Evolutionary conservation across 306 rosid species (phyloP).

Genomic region (Calophaca sinica): DNA sequence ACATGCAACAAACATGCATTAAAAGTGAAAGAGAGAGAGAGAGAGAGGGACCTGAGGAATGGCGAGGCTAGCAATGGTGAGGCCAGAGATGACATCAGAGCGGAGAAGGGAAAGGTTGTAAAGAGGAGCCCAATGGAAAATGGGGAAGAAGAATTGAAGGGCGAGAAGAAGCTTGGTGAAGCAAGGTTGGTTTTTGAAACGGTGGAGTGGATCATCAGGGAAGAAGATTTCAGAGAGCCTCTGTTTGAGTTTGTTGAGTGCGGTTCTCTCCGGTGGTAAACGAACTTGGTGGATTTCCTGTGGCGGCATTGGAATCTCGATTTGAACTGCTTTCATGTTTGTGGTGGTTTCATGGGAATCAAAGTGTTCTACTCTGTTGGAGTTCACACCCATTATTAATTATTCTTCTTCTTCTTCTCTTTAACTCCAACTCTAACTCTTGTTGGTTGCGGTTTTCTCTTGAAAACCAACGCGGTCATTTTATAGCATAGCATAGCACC

Average conservation of each 20-base stretch:
- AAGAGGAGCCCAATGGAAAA: constrained; percentile 80
- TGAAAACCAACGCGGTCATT: constrained; percentile 44
- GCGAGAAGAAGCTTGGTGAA: constrained; percentile 58
- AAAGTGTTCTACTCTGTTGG: constrained; percentile 77
- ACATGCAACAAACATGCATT: background rate
- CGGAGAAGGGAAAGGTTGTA: constrained; percentile 66
- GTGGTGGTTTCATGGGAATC: constrained; percentile 49
- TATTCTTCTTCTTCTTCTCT: too few relatives aligned
- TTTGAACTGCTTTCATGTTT: constrained; percentile 43
- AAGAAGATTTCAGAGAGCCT: constrained; percentile 81
- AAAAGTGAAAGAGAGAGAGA: background rate
- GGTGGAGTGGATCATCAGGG: constrained; percentile 84
- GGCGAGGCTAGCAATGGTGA: constrained; percentile 96
- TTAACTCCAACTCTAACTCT: too few relatives aligned
- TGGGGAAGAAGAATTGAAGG: constrained; percentile 77
- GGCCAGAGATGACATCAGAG: constrained; percentile 83
- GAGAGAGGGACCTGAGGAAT: constrained; percentile 78
- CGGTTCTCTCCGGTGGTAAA: constrained; percentile 66
- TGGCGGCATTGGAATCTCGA: constrained; percentile 47
- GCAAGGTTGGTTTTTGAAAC: constrained; percentile 70
- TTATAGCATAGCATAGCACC: constrained; percentile 48
- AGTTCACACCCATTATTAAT: constrained; percentile 60
- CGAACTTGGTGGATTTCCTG: constrained; percentile 68
- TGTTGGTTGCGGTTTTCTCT: background rate
- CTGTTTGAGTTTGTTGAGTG: constrained; percentile 65